phyloP scores from a whole-genome alignment of 2,329 filamentous ascomycete species.

The Pyrenochaeta sp. region DNA sequence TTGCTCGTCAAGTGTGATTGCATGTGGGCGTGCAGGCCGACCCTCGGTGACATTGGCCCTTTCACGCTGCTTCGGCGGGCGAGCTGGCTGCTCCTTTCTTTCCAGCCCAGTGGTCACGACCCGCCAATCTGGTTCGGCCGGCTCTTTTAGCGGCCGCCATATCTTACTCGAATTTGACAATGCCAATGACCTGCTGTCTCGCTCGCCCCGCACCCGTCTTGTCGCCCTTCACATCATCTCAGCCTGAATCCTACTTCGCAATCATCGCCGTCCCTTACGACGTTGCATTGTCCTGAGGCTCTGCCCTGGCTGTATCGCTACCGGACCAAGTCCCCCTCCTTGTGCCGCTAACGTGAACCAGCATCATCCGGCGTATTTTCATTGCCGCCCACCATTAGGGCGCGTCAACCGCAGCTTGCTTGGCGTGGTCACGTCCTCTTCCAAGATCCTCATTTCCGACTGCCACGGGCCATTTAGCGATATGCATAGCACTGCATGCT shows the following conservation, averaged over 20 bases:
- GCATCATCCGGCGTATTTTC: neutral
- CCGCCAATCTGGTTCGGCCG: slow-evolving; percentile 34
- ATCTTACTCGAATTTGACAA: slow-evolving; percentile 27
- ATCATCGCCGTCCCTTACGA: slow-evolving; percentile 7
- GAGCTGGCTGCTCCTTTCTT: slow-evolving; percentile 7
- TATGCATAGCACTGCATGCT: neutral
- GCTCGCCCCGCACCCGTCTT: slow-evolving; percentile 22
- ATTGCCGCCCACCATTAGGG: neutral
- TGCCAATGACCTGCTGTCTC: slow-evolving; percentile 12
- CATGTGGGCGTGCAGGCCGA: neutral
- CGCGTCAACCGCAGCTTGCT: neutral
- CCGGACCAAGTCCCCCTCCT: slow-evolving; percentile 6
- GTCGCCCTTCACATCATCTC: slow-evolving; percentile 22
- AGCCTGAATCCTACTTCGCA: slow-evolving; percentile 15
- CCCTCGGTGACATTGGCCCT: neutral
- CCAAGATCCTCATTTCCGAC: neutral
- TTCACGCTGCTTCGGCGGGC: slow-evolving; percentile 12
- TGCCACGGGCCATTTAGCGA: neutral
- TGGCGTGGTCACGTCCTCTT: neutral
- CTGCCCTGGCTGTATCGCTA: slow-evolving; percentile 4
- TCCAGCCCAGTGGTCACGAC: slow-evolving; percentile 27
- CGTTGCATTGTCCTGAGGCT: slow-evolving; percentile 15
- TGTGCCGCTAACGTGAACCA: neutral
- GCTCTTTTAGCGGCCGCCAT: slow-evolving; percentile 25
- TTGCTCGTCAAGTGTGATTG: neutral